phyloP scores from a whole-genome alignment of 2,329 filamentous ascomycete genomes.

The Aotearoamyces nothofagi region DNA sequence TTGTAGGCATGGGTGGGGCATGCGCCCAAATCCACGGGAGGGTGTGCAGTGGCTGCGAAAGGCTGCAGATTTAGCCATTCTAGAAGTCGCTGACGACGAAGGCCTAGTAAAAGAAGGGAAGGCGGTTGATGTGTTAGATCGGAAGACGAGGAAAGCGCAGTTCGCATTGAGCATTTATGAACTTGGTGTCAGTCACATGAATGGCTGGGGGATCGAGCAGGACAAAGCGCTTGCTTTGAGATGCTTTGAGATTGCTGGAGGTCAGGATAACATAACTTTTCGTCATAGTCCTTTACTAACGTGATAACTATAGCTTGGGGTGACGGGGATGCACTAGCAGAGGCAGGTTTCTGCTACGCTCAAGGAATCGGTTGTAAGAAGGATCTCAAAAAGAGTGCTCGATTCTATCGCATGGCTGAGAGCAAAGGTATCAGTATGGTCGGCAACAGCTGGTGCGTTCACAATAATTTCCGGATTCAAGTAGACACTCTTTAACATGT shows the following conservation, averaged over 20 bases:
- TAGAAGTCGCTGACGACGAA: slow-evolving; percentile 75
- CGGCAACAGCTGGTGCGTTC: slow-evolving; percentile 85
- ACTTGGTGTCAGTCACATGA: slow-evolving; percentile 90
- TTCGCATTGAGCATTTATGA: slow-evolving; percentile 95
- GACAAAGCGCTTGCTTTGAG: slow-evolving; percentile 77
- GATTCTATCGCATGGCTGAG: slow-evolving; percentile 80
- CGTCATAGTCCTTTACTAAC: slow-evolving; percentile 7
- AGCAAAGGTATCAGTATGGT: slow-evolving; percentile 94
- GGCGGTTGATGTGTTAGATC: slow-evolving; percentile 48
- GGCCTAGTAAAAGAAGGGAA: slow-evolving; percentile 47
- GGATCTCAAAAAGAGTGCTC: slow-evolving; percentile 85
- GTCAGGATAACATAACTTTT: slow-evolving; percentile 31
- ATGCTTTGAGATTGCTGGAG: slow-evolving; percentile 92
- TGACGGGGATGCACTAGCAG: slow-evolving; percentile 82
- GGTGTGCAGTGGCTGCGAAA: slow-evolving; percentile 86
- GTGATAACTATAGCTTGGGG: slow-evolving; percentile 53
- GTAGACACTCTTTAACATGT: slow-evolving; percentile 6
- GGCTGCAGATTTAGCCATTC: slow-evolving; percentile 69
- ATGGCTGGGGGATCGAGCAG: slow-evolving; percentile 93
- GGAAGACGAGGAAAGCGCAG: slow-evolving; percentile 76
- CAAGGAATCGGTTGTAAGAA: slow-evolving; percentile 92
- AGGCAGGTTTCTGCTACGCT: slow-evolving; percentile 92
- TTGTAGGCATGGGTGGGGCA: slow-evolving; percentile 94
- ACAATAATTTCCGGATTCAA: slow-evolving; percentile 1
- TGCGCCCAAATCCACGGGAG: slow-evolving; percentile 81